A percentile compares a stretch with the other conserved stretches of the same genome.
These are phyloP conservation scores for Mucor saturninus DNA, from an alignment of 371 early-diverging fungal species.

Conservation along the genomic window DNA sequence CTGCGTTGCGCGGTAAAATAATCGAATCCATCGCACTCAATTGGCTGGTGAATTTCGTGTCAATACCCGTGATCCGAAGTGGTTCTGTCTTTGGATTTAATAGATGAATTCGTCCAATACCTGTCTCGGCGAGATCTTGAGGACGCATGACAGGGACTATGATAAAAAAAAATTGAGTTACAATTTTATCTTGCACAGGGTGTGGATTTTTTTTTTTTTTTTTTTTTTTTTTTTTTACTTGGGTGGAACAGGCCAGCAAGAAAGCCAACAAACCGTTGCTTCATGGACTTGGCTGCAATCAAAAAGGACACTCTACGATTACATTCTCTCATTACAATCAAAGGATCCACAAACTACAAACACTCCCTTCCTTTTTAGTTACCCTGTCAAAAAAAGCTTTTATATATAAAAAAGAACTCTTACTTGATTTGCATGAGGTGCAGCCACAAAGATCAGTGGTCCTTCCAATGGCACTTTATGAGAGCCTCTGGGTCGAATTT, in stretches of 20 bases:
- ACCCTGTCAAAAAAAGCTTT: too few relatives aligned
- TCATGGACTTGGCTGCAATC: slow-evolving; percentile 88
- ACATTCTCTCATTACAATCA: slow-evolving; percentile 84
- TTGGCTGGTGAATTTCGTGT: slow-evolving; percentile 73
- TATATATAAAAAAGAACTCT: neutral
- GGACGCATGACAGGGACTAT: slow-evolving; percentile 89
- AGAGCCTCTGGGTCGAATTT: slow-evolving; percentile 85
- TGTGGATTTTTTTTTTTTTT: too few relatives aligned
- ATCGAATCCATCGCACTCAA: slow-evolving; percentile 65
- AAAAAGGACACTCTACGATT: slow-evolving; percentile 84
- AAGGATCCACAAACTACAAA: slow-evolving; percentile 88
- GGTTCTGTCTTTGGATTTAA: slow-evolving; percentile 70
- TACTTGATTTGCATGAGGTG: slow-evolving; percentile 96
- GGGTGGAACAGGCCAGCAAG: slow-evolving; percentile 76
- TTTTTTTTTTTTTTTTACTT: slow-evolving; percentile 45
- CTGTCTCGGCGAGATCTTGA: slow-evolving; percentile 80
- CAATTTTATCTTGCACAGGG: too few relatives aligned
- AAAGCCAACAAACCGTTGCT: slow-evolving; percentile 81
- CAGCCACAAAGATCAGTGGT: slow-evolving; percentile 93
- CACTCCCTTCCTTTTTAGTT: too few relatives aligned
- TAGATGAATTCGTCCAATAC: slow-evolving; percentile 73
- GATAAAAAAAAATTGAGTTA: too few relatives aligned
- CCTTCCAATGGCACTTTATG: slow-evolving; percentile 87
- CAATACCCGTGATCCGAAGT: slow-evolving; percentile 66
- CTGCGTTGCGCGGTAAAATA: slow-evolving; percentile 61